These are phyloP conservation scores for Cladosporium sp. DNA, from an alignment of 2,329 filamentous ascomycete genomes.

Conservation along the genomic window DNA sequence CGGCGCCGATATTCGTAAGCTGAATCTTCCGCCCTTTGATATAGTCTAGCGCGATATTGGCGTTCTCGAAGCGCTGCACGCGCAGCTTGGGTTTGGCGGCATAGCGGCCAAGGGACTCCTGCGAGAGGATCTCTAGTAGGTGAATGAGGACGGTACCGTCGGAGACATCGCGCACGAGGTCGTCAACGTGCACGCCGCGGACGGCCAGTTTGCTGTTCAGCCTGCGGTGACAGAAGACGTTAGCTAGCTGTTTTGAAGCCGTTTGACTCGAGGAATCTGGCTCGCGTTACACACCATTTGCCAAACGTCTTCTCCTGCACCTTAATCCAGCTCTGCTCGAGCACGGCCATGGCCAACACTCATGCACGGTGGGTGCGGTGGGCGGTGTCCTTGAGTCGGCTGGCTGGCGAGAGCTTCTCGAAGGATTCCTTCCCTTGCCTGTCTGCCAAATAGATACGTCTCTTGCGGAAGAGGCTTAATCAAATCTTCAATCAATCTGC, in stretches of 20 bases:
- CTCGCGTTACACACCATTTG: conserved; percentile 78
- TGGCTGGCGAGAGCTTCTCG: not conserved
- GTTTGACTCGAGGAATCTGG: conserved; percentile 1
- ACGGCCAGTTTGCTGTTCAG: conserved; percentile 91
- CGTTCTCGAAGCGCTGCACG: conserved; percentile 97
- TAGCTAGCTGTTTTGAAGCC: conserved; percentile 4
- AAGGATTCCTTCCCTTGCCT: not conserved
- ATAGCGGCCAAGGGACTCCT: conserved; percentile 93
- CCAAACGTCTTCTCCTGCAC: conserved; percentile 99
- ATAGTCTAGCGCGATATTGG: conserved; percentile 91
- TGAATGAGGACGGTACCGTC: conserved; percentile 96
- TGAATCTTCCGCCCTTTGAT: conserved; percentile 89
- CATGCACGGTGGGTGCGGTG: conserved; percentile 1
- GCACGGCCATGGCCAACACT: conserved; percentile 36
- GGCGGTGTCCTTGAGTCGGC: not conserved
- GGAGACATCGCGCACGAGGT: conserved; percentile 84
- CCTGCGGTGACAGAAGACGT: conserved; percentile 45
- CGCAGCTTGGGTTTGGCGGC: conserved; percentile 93
- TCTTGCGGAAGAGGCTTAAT: not conserved
- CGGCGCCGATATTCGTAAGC: conserved; percentile 97
- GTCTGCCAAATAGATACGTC: not conserved
- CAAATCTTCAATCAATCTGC: not conserved
- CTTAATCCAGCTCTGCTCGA: conserved; percentile 65
- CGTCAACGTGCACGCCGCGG: conserved; percentile 76
- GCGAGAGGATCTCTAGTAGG: conserved; percentile 91